Conservation (phyloP, 2,329 filamentous ascomycete species). For the Teratosphaeriaceae sp. region DNA sequence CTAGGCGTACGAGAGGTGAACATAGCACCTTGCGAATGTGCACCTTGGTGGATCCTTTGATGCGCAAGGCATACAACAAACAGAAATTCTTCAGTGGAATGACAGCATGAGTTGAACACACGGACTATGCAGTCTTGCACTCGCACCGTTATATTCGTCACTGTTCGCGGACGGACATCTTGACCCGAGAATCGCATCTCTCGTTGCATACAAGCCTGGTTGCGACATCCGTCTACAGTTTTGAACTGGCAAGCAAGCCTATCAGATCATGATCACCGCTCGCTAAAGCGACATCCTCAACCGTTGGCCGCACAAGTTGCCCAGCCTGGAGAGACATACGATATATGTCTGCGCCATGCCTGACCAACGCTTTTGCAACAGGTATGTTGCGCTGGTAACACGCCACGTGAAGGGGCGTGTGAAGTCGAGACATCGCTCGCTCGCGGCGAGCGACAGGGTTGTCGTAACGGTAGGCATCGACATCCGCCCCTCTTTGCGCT, state of each 20-base stretch:
- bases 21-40: too few species aligned
- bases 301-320: not conserved
- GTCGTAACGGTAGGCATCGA: conserved; percentile 4
- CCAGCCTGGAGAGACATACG: not conserved
- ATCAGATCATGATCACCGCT: not conserved
- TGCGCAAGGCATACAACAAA: too few species aligned
- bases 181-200: too few species aligned
- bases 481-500: conserved; percentile 1
- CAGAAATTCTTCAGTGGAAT: too few species aligned
- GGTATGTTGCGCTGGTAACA: conserved; percentile 3
- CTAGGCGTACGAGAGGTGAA: not conserved
- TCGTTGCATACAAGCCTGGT: too few species aligned
- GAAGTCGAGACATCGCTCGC: not conserved
- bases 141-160: too few species aligned
- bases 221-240: too few species aligned
- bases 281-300: not conserved
- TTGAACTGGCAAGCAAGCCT: not conserved
- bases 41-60: too few species aligned
- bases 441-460: not conserved
- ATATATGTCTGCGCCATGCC: conserved; percentile 2
- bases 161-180: too few species aligned
- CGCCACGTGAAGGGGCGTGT: conserved; percentile 4
- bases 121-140: too few species aligned
- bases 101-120: too few species aligned
- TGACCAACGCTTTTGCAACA: conserved; percentile 1